Evolutionary conservation across 441 rosid species (phyloP).

Genomic region (Theobroma grandiflorum): DNA sequence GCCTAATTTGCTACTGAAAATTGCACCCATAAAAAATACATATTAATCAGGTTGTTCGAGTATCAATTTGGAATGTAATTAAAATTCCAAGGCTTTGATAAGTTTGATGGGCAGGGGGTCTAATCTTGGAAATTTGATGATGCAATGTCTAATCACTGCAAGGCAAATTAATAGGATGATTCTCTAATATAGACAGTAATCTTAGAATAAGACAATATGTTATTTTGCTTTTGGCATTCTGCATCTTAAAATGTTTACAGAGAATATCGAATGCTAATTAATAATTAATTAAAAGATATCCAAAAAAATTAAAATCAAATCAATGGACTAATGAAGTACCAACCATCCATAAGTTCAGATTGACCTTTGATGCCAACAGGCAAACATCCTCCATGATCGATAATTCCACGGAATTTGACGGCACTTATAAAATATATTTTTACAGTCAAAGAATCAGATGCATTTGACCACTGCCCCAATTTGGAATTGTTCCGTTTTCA

Average conservation of each 20-base stretch:
- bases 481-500: not conserved
- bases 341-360: no score
- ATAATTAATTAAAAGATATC: not conserved
- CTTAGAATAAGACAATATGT: not conserved
- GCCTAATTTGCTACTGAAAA: not conserved
- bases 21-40: not conserved
- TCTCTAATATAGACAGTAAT: not conserved
- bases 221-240: not conserved
- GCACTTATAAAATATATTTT: not conserved
- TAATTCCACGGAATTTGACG: not conserved
- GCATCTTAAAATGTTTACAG: not conserved
- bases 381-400: not conserved
- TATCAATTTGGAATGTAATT: not conserved
- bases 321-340: not conserved
- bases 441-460: not conserved
- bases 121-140: not conserved
- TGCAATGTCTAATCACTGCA: not conserved
- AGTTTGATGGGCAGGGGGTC: constrained; percentile 4
- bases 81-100: not conserved
- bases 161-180: not conserved
- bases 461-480: not conserved
- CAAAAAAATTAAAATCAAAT: not conserved
- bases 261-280: no score
- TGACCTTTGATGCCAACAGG: not conserved
- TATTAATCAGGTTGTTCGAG: not conserved